Conservation (phyloP, 192 early-diverging fungal genomes). For the Podila verticillata region DNA sequence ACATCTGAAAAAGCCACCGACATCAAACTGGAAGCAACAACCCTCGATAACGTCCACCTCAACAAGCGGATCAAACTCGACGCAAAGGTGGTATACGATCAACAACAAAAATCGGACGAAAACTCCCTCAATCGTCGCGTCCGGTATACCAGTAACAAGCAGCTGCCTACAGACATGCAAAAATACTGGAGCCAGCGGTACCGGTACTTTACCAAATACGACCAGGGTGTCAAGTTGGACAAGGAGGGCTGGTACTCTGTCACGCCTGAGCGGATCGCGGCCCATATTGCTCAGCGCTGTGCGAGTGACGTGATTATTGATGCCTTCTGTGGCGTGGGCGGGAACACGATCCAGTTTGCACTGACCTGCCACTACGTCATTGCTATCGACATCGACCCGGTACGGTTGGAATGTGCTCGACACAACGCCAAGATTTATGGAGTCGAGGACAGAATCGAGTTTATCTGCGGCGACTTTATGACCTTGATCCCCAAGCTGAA, state of each 20-base stretch:
- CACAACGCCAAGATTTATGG: constrained; percentile 93
- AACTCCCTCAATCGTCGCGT: constrained; percentile 15
- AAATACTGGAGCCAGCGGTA: constrained; percentile 88
- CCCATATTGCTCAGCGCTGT: constrained; percentile 79
- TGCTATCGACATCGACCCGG: constrained; percentile 90
- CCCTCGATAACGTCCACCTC: background rate
- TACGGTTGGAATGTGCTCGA: constrained; percentile 79
- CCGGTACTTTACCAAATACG: constrained; percentile 83
- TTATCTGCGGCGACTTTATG: constrained; percentile 91
- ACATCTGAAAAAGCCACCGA: background rate
- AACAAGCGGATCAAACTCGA: constrained; percentile 38
- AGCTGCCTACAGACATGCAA: constrained; percentile 35
- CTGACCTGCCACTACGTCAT: constrained; percentile 87
- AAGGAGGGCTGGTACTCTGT: constrained; percentile 95
- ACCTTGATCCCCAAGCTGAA: constrained; percentile 73
- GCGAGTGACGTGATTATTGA: constrained; percentile 78
- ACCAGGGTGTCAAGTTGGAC: constrained; percentile 89
- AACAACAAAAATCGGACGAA: constrained; percentile 17
- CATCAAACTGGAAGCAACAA: background rate
- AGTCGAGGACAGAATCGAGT: constrained; percentile 91
- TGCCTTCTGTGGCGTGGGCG: constrained; percentile 96
- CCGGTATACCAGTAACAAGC: constrained; percentile 6
- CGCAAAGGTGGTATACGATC: constrained; percentile 11
- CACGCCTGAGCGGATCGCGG: constrained; percentile 90
- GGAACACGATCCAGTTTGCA: constrained; percentile 98